phyloP scores from a whole-genome alignment of 441 rosid genomes.

The Corymbia citriodora region DNA sequence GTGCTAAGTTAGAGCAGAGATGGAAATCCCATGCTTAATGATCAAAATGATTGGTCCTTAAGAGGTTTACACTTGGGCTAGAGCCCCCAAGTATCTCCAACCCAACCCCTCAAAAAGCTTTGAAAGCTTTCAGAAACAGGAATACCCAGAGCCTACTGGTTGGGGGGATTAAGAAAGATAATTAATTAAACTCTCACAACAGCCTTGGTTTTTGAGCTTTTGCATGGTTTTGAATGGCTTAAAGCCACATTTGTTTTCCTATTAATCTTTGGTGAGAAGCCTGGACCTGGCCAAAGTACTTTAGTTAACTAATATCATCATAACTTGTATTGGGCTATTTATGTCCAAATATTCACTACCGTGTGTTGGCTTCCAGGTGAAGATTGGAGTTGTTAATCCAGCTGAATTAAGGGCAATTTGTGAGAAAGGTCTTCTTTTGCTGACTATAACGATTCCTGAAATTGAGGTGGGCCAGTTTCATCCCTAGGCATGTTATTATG shows the following conservation, averaged over 20 bases:
- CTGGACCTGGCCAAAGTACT: neutral
- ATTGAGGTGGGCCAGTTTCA: conserved; percentile 67
- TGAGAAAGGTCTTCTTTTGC: conserved; percentile 93
- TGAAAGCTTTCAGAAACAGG: neutral
- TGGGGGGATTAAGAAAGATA: neutral
- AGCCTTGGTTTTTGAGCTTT: neutral
- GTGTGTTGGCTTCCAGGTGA: conserved; percentile 39
- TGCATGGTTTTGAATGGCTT: neutral
- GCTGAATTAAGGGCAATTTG: conserved; percentile 71
- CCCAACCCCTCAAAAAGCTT: neutral
- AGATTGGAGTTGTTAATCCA: conserved; percentile 48
- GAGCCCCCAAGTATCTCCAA: neutral
- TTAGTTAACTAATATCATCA: neutral
- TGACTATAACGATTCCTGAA: conserved; percentile 92
- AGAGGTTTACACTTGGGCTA: neutral
- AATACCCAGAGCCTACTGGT: neutral
- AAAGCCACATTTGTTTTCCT: neutral
- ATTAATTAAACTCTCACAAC: neutral
- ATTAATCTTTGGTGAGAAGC: neutral
- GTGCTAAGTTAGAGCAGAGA: neutral
- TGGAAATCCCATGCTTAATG: neutral
- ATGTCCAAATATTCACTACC: neutral
- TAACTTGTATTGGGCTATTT: neutral
- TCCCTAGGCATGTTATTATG: neutral
- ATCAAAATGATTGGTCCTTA: neutral